A percentile compares a stretch with the other conserved stretches of the same genome.
These are phyloP conservation scores for Hypoxylon intermedium DNA, from an alignment of 495 filamentous ascomycete genomes.

Conservation along the genomic window DNA sequence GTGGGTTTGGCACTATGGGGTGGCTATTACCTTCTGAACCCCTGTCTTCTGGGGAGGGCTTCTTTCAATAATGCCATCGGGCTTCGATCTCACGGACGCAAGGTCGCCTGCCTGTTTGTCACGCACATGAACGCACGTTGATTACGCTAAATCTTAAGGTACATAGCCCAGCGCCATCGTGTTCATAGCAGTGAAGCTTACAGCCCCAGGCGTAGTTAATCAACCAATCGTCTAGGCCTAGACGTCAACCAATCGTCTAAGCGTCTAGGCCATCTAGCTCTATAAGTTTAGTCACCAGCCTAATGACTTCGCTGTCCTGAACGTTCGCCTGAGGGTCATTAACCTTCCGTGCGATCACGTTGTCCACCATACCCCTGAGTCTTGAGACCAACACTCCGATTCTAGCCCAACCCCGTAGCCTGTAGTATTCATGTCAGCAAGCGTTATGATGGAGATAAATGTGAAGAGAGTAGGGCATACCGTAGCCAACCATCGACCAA, in stretches of 20 bases:
- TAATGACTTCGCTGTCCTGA: constrained; percentile 71
- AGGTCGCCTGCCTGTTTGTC: no score
- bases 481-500: constrained; percentile 93
- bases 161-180: no score
- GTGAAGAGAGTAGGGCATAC: no score
- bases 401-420: constrained; percentile 87
- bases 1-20: no score
- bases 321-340: constrained; percentile 73
- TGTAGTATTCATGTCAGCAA: background rate
- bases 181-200: no score
- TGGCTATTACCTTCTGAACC: no score
- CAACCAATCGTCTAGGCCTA: no score
- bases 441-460: background rate
- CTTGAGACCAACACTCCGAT: constrained; percentile 89
- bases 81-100: no score
- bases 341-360: constrained; percentile 76
- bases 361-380: constrained; percentile 84
- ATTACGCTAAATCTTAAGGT: no score
- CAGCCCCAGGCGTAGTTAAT: background rate
- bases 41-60: no score
- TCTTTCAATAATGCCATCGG: no score
- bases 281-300: constrained; percentile 76
- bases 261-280: constrained; percentile 86
- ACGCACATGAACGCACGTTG: no score
- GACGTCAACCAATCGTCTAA: constrained; percentile 24